A percentile compares a stretch with the other conserved stretches of the same genome.
Conservation (phyloP, 257 asterid species). For the Plantago major region DNA sequence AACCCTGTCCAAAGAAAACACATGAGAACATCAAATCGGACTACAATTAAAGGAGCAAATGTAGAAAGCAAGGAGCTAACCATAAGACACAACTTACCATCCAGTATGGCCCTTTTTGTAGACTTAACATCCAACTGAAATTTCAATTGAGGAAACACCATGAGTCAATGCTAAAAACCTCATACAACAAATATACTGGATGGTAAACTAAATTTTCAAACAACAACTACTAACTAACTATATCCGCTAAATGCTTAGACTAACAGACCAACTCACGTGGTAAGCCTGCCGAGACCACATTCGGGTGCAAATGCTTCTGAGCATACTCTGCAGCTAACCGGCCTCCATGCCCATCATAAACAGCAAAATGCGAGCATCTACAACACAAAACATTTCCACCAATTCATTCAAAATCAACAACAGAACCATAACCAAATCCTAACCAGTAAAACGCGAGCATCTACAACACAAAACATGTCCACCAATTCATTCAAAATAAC, state of each 20-base stretch:
- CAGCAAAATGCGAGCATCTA: constrained; percentile 85
- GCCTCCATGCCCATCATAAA: constrained; percentile 92
- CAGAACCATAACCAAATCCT: constrained; percentile 30
- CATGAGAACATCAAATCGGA: neutral
- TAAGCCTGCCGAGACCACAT: constrained; percentile 89
- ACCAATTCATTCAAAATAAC: neutral
- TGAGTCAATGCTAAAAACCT: constrained; percentile 9
- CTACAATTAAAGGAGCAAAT: constrained; percentile 9
- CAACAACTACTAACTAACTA: neutral
- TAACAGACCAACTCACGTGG: constrained; percentile 99
- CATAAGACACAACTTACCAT: constrained; percentile 36
- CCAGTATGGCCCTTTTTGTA: constrained; percentile 77
- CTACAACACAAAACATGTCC: constrained; percentile 26
- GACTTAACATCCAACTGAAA: constrained; percentile 80
- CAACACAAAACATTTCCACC: constrained; percentile 4
- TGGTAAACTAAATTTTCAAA: constrained; percentile 1
- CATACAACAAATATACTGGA: constrained; percentile 6
- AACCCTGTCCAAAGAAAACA: constrained; percentile 43
- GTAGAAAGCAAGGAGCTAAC: neutral
- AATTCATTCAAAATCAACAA: neutral
- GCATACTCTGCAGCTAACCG: constrained; percentile 84
- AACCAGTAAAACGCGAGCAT: constrained; percentile 80
- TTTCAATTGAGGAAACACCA: constrained; percentile 15
- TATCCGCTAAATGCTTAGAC: constrained; percentile 30
- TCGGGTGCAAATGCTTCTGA: constrained; percentile 70